These are phyloP conservation scores for Sporothrix brasiliensis DNA, from an alignment of 2,329 filamentous ascomycete species.

Conservation along the genomic window DNA sequence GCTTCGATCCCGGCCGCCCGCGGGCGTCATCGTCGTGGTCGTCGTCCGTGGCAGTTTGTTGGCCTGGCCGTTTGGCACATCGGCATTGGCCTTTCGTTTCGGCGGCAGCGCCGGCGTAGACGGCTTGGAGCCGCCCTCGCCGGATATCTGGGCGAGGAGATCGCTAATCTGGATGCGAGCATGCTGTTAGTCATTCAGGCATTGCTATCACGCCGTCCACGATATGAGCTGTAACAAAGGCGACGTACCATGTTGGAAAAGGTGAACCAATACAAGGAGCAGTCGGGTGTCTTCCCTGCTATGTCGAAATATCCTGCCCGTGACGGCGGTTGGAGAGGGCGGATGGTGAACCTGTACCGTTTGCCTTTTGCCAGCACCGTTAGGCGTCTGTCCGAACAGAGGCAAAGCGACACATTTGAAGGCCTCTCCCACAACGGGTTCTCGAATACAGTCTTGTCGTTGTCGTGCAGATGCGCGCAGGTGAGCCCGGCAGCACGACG, in stretches of 20 bases:
- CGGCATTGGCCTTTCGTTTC: slow-evolving; percentile 63
- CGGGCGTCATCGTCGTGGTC: slow-evolving; percentile 30
- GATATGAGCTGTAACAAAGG: slow-evolving; percentile 2
- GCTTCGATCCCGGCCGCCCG: slow-evolving; percentile 31
- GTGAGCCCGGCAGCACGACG: neutral
- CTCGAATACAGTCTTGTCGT: neutral
- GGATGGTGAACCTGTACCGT: slow-evolving; percentile 2
- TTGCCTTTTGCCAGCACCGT: slow-evolving; percentile 22
- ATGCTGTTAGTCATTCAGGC: neutral
- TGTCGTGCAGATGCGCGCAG: neutral
- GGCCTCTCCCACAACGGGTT: neutral
- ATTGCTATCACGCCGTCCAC: neutral
- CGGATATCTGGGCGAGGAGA: slow-evolving; percentile 64
- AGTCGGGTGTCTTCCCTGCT: neutral
- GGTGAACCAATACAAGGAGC: neutral
- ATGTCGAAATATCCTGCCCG: neutral
- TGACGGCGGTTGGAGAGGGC: neutral
- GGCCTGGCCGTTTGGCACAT: slow-evolving; percentile 44
- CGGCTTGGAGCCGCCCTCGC: slow-evolving; percentile 51
- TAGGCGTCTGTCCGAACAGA: slow-evolving; percentile 29
- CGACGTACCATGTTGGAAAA: slow-evolving; percentile 26
- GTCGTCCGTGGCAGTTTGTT: slow-evolving; percentile 50
- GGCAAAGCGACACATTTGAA: slow-evolving; percentile 31
- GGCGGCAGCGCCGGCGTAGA: slow-evolving; percentile 44
- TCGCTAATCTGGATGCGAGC: slow-evolving; percentile 53